Conservation (phyloP, 176 grass and related monocot species). For the Oryza australiensis region DNA sequence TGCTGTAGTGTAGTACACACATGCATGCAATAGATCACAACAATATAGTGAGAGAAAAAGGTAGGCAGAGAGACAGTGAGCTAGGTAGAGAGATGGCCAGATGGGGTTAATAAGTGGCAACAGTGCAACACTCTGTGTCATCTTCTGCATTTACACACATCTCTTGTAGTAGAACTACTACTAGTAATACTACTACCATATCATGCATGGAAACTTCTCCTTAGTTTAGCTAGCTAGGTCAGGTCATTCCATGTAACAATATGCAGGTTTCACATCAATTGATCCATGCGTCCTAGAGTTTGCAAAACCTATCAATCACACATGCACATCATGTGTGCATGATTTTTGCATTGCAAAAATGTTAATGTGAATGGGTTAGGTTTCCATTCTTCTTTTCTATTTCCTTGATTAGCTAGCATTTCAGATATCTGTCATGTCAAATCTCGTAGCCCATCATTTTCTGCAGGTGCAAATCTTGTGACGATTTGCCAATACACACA, state of each 20-base stretch:
- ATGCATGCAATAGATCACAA: constrained; percentile 37
- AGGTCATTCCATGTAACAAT: constrained; percentile 4
- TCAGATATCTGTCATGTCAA: constrained; percentile 35
- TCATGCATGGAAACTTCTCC: constrained; percentile 42
- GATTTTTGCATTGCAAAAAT: constrained; percentile 16
- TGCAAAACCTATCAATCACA: not conserved
- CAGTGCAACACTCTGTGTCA: constrained; percentile 31
- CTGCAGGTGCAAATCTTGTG: constrained; percentile 46
- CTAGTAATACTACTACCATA: not conserved
- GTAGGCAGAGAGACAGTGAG: not conserved
- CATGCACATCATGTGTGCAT: not conserved
- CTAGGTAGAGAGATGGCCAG: not conserved
- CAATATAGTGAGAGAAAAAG: constrained; percentile 25
- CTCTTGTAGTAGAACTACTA: constrained; percentile 9
- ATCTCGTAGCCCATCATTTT: constrained; percentile 36
- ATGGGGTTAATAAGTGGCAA: constrained; percentile 37
- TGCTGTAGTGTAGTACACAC: constrained; percentile 30
- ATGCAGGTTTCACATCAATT: constrained; percentile 40
- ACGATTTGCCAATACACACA: constrained; percentile 29
- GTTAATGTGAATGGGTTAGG: constrained; percentile 29
- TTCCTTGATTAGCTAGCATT: not conserved
- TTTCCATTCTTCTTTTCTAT: not conserved
- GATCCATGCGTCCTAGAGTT: no score
- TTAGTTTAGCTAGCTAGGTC: constrained; percentile 34
- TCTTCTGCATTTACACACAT: constrained; percentile 1